These are phyloP conservation scores for Ceratorhiza oryzae-sativae DNA, from an alignment of 1,284 basidiomycete genomes.

Conservation along the genomic window DNA sequence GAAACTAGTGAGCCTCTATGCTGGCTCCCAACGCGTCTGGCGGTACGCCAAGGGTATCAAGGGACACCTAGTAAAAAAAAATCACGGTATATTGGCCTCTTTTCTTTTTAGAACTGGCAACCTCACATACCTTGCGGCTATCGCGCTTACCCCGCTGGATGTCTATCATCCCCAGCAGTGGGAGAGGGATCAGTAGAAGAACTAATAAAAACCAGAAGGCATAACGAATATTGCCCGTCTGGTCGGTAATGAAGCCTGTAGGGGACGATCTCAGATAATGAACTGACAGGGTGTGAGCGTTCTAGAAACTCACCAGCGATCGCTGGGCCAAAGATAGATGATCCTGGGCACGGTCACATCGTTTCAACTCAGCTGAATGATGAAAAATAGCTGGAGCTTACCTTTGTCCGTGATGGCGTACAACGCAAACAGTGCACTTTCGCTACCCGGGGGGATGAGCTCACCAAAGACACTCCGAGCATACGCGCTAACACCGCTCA, in stretches of 20 bases:
- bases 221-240: conserved; percentile 87
- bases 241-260: conserved; percentile 77
- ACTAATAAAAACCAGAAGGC: conserved; percentile 85
- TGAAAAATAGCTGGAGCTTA: conserved; percentile 46
- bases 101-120: background rate
- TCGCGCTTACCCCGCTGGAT: conserved; percentile 64
- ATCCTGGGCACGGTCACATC: conserved; percentile 5
- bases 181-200: conserved; percentile 82
- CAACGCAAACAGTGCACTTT: conserved; percentile 76
- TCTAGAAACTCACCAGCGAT: conserved; percentile 29
- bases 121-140: conserved; percentile 20
- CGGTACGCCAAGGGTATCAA: conserved; percentile 22
- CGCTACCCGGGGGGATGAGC: conserved; percentile 74
- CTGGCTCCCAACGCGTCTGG: background rate
- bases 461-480: conserved; percentile 81
- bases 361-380: background rate
- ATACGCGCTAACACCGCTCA: conserved; percentile 52
- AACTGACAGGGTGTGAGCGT: background rate
- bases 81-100: background rate
- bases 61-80: background rate
- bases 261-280: conserved; percentile 4
- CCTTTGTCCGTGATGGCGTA: conserved; percentile 90
- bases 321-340: conserved; percentile 39
- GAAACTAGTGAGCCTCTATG: background rate
- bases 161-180: conserved; percentile 73